phyloP scores from a whole-genome alignment of 106 monocot genomes.

The Posidonia australis region DNA sequence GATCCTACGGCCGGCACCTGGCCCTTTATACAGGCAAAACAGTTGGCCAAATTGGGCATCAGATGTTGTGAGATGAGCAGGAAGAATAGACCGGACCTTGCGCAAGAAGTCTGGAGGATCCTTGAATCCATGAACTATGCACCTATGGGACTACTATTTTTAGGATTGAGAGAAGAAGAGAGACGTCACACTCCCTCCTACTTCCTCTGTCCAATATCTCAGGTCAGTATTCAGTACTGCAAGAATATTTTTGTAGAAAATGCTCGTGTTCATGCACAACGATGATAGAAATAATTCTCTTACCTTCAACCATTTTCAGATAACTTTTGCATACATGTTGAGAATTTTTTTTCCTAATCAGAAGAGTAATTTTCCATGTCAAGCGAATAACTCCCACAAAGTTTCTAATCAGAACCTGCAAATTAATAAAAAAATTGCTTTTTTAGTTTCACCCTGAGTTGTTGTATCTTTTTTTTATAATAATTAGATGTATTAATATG shows the following conservation, averaged over 20 bases:
- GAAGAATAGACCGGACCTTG: constrained; percentile 12
- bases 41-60: constrained; percentile 22
- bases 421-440: too few species aligned
- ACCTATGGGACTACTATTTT: not conserved
- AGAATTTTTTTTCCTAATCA: too few species aligned
- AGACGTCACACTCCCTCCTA: constrained; percentile 1
- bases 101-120: constrained; percentile 10
- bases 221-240: constrained; percentile 8
- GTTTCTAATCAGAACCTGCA: too few species aligned
- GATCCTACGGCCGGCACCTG: constrained; percentile 22
- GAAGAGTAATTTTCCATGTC: too few species aligned
- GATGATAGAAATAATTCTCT: not conserved
- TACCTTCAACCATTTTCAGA: too few species aligned
- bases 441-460: too few species aligned
- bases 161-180: constrained; percentile 2
- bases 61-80: constrained; percentile 21
- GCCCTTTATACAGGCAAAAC: constrained; percentile 21
- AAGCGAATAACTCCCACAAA: too few species aligned
- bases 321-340: too few species aligned
- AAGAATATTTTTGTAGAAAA: not conserved
- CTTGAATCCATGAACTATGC: constrained; percentile 18
- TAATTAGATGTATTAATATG: too few species aligned
- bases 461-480: too few species aligned
- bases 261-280: not conserved
- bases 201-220: constrained; percentile 23